Evolutionary conservation across 345 rosid genomes (phyloP).

Genomic region (Capsella bursapastoris): DNA sequence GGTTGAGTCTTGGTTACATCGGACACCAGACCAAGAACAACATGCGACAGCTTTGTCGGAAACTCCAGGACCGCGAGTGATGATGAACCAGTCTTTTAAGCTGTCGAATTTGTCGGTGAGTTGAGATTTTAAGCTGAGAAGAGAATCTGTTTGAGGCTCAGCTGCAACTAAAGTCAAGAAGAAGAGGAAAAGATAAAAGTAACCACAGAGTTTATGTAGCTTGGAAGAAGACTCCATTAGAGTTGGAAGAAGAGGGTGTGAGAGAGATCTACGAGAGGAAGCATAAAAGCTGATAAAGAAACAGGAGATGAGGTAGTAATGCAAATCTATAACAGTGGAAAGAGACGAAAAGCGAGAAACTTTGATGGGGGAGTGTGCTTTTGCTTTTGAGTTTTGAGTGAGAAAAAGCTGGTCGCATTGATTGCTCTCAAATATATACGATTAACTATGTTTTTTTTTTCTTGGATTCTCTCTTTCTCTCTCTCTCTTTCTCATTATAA

Average conservation of each 20-base stretch:
- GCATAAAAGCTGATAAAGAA: conserved; percentile 4
- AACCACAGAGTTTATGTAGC: conserved; percentile 20
- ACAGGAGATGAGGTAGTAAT: conserved; percentile 1
- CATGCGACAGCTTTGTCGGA: conserved; percentile 52
- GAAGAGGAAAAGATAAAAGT: conserved; percentile 37
- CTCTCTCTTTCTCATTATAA: too few relatives aligned
- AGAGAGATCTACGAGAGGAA: conserved; percentile 23
- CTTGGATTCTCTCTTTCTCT: not conserved
- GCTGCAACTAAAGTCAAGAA: conserved; percentile 29
- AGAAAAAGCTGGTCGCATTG: conserved; percentile 41
- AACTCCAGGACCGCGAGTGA: conserved; percentile 48
- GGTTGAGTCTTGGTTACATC: conserved; percentile 67
- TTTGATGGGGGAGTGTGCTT: conserved; percentile 39
- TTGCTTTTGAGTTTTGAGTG: conserved; percentile 19
- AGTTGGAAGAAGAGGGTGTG: not conserved
- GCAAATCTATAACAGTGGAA: conserved; percentile 31
- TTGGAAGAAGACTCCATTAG: conserved; percentile 23
- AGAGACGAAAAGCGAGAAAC: conserved; percentile 26
- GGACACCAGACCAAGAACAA: conserved; percentile 91
- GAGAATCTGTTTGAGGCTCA: conserved; percentile 72
- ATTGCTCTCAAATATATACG: conserved; percentile 16
- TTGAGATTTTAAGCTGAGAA: conserved; percentile 73
- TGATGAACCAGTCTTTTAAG: conserved; percentile 70
- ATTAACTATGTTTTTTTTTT: not conserved
- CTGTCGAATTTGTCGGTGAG: conserved; percentile 51